Evolutionary conservation across 192 early-diverging fungal genomes (phyloP).

Genomic region (Entomortierella lignicola): DNA sequence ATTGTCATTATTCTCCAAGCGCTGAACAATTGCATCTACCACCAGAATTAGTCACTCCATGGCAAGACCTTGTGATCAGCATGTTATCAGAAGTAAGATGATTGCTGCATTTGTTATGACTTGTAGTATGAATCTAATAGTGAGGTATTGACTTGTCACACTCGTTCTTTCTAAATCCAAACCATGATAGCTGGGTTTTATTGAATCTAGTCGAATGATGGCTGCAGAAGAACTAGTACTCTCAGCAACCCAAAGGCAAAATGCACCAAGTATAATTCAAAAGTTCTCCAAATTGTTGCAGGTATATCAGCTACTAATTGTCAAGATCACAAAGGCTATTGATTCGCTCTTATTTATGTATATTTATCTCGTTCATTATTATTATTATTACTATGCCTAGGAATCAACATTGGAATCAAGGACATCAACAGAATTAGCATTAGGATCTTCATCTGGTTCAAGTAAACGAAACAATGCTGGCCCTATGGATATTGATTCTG

Average conservation of each 20-base stretch:
- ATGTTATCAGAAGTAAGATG: slow-evolving; percentile 37
- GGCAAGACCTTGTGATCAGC: slow-evolving; percentile 38
- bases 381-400: slow-evolving; percentile 3
- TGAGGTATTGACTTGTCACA: too few relatives aligned
- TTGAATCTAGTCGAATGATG: slow-evolving; percentile 49
- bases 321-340: too few relatives aligned
- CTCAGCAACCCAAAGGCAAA: slow-evolving; percentile 19
- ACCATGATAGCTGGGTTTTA: slow-evolving; percentile 28
- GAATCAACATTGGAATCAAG: slow-evolving; percentile 5
- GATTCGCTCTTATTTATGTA: too few relatives aligned
- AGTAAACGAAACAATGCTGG: slow-evolving; percentile 26
- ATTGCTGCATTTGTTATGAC: background rate
- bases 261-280: slow-evolving; percentile 26
- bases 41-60: slow-evolving; percentile 4
- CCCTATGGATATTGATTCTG: slow-evolving; percentile 9
- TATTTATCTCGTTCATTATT: background rate
- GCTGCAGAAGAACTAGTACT: slow-evolving; percentile 43
- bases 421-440: background rate
- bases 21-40: background rate
- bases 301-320: too few relatives aligned
- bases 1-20: background rate
- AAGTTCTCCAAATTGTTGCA: slow-evolving; percentile 31
- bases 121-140: background rate
- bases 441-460: slow-evolving; percentile 2
- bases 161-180: background rate